A percentile compares a stretch with the other conserved stretches of the same genome.
Conservation (phyloP, 306 rosid genomes). For the Acacia acuminata region DNA sequence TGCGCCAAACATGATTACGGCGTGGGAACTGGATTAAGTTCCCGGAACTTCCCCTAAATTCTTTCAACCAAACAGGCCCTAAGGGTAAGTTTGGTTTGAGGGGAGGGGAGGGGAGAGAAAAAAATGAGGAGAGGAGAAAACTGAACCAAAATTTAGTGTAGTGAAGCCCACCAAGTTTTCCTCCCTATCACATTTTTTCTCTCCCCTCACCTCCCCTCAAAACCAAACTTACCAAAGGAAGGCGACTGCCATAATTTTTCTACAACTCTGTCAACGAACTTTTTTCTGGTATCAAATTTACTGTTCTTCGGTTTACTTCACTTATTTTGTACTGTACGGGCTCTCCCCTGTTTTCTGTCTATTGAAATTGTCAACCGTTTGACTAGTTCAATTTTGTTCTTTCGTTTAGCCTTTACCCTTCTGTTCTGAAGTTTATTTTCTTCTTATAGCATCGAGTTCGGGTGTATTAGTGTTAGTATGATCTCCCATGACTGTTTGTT, state of each 20-base stretch:
- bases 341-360: background rate
- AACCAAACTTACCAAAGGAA: no score
- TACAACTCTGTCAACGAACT: background rate
- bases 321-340: background rate
- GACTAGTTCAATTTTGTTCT: background rate
- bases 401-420: background rate
- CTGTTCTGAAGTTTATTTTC: background rate
- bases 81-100: no score
- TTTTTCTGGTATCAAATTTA: background rate
- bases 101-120: no score
- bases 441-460: background rate
- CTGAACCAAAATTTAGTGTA: no score
- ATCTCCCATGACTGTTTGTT: background rate
- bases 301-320: background rate
- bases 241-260: slow-evolving; percentile 19
- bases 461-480: background rate
- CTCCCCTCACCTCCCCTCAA: no score
- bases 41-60: no score
- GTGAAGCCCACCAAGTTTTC: no score
- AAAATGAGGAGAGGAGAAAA: no score
- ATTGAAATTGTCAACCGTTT: background rate
- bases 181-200: no score
- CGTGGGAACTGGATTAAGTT: no score
- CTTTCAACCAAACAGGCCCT: no score
- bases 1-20: no score